Conservation (phyloP, 2,329 filamentous ascomycete species). For the Gaeumannomyces sp. region DNA sequence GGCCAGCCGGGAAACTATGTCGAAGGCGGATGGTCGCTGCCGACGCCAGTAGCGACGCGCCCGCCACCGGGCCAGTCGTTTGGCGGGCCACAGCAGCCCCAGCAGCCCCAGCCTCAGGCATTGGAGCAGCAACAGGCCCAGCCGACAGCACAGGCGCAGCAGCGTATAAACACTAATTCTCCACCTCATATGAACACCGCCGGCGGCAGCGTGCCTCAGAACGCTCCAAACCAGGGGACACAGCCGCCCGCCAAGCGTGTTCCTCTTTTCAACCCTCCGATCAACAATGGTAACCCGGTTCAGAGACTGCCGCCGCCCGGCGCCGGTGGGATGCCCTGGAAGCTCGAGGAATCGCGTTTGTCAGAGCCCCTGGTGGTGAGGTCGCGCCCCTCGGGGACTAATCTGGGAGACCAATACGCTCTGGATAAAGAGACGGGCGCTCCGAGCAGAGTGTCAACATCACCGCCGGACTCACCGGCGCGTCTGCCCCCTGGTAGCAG, state of each 20-base stretch:
- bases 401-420: conserved; percentile 26
- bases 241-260: neutral
- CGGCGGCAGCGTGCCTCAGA: neutral
- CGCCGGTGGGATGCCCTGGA: conserved; percentile 35
- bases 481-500: conserved; percentile 1
- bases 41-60: conserved; percentile 1
- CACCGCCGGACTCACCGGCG: conserved; percentile 3
- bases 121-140: conserved; percentile 6
- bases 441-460: conserved; percentile 3
- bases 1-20: conserved; percentile 9
- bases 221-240: neutral
- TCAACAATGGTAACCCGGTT: conserved; percentile 22
- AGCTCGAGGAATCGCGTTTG: conserved; percentile 48
- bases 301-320: conserved; percentile 37
- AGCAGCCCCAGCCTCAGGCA: conserved; percentile 7
- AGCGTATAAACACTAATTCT: conserved; percentile 16
- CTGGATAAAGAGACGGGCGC: conserved; percentile 48
- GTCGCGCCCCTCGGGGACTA: conserved; percentile 27
- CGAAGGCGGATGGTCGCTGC: conserved; percentile 5
- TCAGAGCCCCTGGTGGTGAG: conserved; percentile 41
- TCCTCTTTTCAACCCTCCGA: conserved; percentile 5
- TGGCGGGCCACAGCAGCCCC: conserved; percentile 10
- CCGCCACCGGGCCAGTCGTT: conserved; percentile 8
- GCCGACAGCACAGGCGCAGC: conserved; percentile 14
- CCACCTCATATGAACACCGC: conserved; percentile 10